Evolutionary conservation across 169 alveolate species (phyloP).

Genomic region (Plasmodium knowlesi): DNA sequence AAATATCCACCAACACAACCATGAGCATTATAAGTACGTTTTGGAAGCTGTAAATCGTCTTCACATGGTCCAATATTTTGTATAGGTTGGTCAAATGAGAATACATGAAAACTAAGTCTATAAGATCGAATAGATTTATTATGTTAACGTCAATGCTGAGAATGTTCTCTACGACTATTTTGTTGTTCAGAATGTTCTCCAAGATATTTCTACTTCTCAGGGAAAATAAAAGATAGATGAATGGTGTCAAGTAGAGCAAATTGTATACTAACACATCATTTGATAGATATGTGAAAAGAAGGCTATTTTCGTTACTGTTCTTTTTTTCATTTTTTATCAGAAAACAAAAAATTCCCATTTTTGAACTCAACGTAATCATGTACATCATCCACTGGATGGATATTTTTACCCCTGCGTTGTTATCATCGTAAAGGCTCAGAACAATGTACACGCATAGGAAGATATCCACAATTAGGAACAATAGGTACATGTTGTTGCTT

Average conservation of each 20-base stretch:
- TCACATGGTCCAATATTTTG: conserved; percentile 8
- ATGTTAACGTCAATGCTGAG: conserved; percentile 58
- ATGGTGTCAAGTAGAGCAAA: conserved; percentile 54
- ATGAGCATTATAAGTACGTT: conserved; percentile 16
- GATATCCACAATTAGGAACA: conserved; percentile 19
- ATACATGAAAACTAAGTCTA: conserved; percentile 50
- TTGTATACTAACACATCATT: conserved; percentile 52
- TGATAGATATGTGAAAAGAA: conserved; percentile 20
- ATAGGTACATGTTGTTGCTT: conserved; percentile 11
- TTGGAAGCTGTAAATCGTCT: neutral
- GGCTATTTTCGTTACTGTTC: neutral
- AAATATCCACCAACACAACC: neutral
- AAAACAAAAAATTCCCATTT: conserved; percentile 31
- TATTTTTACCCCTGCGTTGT: conserved; percentile 64
- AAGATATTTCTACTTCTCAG: conserved; percentile 66
- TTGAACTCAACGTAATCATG: conserved; percentile 43
- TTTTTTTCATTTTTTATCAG: neutral
- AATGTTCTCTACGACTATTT: conserved; percentile 45
- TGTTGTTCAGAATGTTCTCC: conserved; percentile 45
- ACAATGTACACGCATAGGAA: conserved; percentile 49
- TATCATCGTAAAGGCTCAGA: conserved; percentile 36
- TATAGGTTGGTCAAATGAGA: conserved; percentile 45
- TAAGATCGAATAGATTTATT: conserved; percentile 59
- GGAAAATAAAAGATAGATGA: conserved; percentile 47
- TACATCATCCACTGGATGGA: conserved; percentile 68